Conservation (phyloP, 805 yeast genomes). For the Spathaspora arborariae region DNA sequence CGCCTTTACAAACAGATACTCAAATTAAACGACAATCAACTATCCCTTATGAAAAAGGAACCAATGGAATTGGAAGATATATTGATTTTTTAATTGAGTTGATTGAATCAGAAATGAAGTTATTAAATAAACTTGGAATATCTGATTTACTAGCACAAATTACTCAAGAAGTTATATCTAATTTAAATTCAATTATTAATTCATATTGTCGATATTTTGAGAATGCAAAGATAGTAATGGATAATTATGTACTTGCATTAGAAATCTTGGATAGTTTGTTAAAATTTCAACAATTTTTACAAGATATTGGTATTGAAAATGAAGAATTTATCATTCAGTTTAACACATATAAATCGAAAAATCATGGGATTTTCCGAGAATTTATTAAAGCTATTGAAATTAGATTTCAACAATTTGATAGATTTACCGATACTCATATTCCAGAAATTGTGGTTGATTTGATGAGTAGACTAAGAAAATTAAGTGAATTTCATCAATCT, state of each 20-base stretch:
- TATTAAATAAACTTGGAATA: conserved; percentile 33
- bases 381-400: conserved; percentile 53
- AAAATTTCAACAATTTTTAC: conserved; percentile 16
- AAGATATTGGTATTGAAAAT: conserved; percentile 1
- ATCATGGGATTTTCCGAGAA: conserved; percentile 47
- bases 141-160: neutral
- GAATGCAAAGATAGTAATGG: conserved; percentile 10
- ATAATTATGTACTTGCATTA: conserved; percentile 26
- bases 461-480: conserved; percentile 60
- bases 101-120: conserved; percentile 47
- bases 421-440: conserved; percentile 57
- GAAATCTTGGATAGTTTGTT: conserved; percentile 45
- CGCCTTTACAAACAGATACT: conserved; percentile 44
- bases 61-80: conserved; percentile 54
- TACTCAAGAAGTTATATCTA: neutral
- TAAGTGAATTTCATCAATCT: conserved; percentile 59
- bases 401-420: conserved; percentile 24
- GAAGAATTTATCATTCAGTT: conserved; percentile 11
- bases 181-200: neutral
- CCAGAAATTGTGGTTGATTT: conserved; percentile 71
- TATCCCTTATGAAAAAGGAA: conserved; percentile 57
- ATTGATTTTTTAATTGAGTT: conserved; percentile 48
- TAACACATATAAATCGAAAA: conserved; percentile 15
- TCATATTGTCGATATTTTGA: conserved; percentile 9
- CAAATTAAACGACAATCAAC: conserved; percentile 28